Evolutionary conservation across 192 early-diverging fungal genomes (phyloP).

Genomic region (Dissophora ornata): DNA sequence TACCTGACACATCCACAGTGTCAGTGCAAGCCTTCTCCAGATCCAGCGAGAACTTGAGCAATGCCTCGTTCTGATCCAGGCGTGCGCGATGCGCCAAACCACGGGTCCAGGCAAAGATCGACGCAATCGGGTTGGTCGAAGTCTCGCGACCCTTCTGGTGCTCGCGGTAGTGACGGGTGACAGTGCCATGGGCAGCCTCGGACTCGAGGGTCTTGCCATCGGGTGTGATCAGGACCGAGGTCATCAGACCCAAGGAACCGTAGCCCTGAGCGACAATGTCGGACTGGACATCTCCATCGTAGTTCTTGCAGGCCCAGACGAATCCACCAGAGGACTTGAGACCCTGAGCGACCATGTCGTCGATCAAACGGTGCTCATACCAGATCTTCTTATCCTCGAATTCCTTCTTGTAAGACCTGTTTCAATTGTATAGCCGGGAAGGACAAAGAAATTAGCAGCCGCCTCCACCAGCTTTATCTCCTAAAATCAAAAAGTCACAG

Average conservation of each 20-base stretch:
- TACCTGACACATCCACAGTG: constrained; percentile 79
- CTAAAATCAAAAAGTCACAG: no score
- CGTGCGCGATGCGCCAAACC: constrained; percentile 95
- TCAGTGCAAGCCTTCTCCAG: constrained; percentile 92
- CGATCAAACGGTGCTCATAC: constrained; percentile 98
- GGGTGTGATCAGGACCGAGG: constrained; percentile 91
- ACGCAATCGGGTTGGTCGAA: constrained; percentile 97
- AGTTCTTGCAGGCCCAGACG: constrained; percentile 95
- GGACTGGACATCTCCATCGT: constrained; percentile 94
- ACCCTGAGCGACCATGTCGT: constrained; percentile 98
- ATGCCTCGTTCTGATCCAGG: constrained; percentile 84
- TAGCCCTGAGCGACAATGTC: constrained; percentile 95
- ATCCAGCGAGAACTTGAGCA: constrained; percentile 79
- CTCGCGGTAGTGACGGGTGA: constrained; percentile 92
- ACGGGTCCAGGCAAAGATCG: constrained; percentile 95
- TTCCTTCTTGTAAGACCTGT: constrained; percentile 78
- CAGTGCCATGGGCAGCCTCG: constrained; percentile 96
- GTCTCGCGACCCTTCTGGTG: constrained; percentile 95
- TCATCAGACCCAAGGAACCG: constrained; percentile 96
- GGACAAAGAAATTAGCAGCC: no score
- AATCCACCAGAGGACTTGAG: constrained; percentile 94
- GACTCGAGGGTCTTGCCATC: constrained; percentile 92
- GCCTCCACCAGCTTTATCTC: no score
- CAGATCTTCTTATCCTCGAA: constrained; percentile 87
- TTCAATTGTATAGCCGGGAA: not conserved